Conservation (phyloP, 2,329 filamentous ascomycete genomes). For the Apiospora pterosperma region DNA sequence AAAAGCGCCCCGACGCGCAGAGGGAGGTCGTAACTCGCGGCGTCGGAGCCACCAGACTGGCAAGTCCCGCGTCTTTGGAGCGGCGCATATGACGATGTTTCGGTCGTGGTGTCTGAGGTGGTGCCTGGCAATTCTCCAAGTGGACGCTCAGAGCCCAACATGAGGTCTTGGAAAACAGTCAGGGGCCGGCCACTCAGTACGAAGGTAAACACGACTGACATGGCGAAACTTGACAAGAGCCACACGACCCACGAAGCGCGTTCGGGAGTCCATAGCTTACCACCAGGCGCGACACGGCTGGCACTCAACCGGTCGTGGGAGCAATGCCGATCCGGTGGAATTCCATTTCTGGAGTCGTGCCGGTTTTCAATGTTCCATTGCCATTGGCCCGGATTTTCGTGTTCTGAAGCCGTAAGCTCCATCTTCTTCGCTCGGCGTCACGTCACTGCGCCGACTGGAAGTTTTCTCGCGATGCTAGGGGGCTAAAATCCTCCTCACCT, state of each 20-base stretch:
- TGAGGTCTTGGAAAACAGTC: background rate
- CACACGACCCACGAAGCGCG: background rate
- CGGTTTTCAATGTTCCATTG: background rate
- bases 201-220: background rate
- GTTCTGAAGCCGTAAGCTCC: background rate
- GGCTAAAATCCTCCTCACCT: background rate
- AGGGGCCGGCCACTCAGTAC: background rate
- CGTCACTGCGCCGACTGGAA: background rate
- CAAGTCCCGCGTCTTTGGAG: background rate
- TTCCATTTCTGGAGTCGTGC: background rate
- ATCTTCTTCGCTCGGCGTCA: background rate
- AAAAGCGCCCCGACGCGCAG: constrained; percentile 54
- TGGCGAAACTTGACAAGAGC: background rate
- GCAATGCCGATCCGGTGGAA: background rate
- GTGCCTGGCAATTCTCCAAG: background rate
- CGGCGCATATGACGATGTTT: background rate
- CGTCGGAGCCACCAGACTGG: background rate
- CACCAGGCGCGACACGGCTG: background rate
- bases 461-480: background rate
- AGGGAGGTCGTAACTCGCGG: background rate
- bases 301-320: background rate
- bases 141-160: background rate
- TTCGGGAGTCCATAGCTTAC: background rate
- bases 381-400: background rate
- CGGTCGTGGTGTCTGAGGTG: background rate